Conservation (phyloP, 352 stramenopile species). For the Phytopythium mirpurense region DNA sequence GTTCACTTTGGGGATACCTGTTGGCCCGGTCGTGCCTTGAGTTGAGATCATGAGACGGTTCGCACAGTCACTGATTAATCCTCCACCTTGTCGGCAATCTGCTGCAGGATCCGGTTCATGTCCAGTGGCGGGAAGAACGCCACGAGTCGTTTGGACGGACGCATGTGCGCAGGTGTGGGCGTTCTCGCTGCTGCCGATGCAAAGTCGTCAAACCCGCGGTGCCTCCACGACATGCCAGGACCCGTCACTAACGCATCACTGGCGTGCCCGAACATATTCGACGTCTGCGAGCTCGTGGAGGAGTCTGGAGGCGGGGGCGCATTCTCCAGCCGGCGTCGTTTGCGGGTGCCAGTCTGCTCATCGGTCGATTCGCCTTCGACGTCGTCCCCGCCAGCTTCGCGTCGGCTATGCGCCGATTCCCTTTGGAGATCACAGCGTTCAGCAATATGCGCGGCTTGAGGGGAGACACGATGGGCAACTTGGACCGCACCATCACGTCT, state of each 20-base stretch:
- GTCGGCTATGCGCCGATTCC: neutral
- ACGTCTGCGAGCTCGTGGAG: neutral
- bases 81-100: slow-evolving; percentile 24
- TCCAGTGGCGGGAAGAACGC: slow-evolving; percentile 35
- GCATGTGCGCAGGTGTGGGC: neutral
- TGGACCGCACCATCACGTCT: too few species aligned
- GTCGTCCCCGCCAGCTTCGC: neutral
- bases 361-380: neutral
- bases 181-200: neutral
- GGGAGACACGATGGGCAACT: neutral
- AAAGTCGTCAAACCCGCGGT: neutral
- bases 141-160: slow-evolving; percentile 37
- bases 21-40: too few species aligned
- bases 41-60: too few species aligned
- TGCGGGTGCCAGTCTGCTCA: neutral
- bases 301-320: neutral
- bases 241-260: neutral
- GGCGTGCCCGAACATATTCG: neutral
- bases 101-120: slow-evolving; percentile 31
- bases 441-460: neutral
- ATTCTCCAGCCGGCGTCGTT: neutral
- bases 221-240: too few species aligned
- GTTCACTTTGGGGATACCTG: too few species aligned
- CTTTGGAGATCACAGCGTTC: too few species aligned
- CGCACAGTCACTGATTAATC: too few species aligned